Evolutionary conservation across 208 protist species (phyloP).

Genomic region (Crithidia mellificae): DNA sequence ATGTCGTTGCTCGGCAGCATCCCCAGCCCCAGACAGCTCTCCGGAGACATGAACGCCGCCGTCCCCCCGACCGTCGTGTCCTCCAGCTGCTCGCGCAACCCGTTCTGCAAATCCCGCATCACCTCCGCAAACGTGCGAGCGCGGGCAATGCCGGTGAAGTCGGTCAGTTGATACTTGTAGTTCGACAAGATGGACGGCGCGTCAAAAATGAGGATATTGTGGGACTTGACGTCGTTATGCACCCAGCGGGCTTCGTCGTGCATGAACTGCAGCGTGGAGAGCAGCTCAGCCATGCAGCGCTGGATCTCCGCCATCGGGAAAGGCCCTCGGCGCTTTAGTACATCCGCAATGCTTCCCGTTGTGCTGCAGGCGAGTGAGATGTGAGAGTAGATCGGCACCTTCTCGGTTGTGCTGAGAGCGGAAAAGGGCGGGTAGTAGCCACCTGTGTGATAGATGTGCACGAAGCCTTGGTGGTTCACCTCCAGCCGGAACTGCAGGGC

Average conservation of each 20-base stretch:
- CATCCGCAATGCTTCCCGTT: constrained; percentile 29
- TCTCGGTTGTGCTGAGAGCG: neutral
- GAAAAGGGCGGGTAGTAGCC: constrained; percentile 8
- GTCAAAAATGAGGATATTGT: constrained; percentile 76
- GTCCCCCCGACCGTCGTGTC: constrained; percentile 46
- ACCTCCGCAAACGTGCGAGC: constrained; percentile 11
- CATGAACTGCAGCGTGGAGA: constrained; percentile 51
- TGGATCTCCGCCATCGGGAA: constrained; percentile 21
- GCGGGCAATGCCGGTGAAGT: constrained; percentile 39
- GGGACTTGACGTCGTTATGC: constrained; percentile 88
- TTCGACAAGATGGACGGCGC: constrained; percentile 4
- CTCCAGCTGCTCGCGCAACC: neutral
- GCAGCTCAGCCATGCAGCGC: constrained; percentile 40
- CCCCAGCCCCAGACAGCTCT: constrained; percentile 64
- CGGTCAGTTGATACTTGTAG: constrained; percentile 59
- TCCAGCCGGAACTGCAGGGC: constrained; percentile 21
- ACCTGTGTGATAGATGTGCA: constrained; percentile 22
- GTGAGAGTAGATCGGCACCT: constrained; percentile 12
- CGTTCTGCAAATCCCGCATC: neutral
- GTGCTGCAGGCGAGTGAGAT: constrained; percentile 23
- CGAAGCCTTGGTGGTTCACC: constrained; percentile 25
- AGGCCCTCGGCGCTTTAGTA: constrained; percentile 30
- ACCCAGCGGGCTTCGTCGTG: constrained; percentile 51
- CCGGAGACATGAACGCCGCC: constrained; percentile 76
- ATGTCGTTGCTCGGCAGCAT: constrained; percentile 68